A percentile compares a stretch with the other conserved stretches of the same genome.
Evolutionary conservation across 305 asterid genomes (phyloP).

Genomic region (Fraxinus latifolia): DNA sequence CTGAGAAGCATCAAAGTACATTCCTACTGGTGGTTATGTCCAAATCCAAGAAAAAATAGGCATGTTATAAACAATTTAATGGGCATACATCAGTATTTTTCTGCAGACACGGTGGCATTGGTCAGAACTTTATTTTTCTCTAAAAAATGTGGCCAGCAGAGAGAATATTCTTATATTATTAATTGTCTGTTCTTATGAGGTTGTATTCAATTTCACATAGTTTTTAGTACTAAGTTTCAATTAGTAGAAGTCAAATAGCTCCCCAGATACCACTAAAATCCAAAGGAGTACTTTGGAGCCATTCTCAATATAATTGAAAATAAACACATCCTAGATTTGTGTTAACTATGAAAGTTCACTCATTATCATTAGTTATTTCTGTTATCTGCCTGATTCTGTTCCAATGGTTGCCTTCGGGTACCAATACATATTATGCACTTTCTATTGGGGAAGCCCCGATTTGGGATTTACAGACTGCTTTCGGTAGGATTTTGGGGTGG

Average conservation of each 20-base stretch:
- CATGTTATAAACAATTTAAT: neutral
- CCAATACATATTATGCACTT: slow-evolving; percentile 17
- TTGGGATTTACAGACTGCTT: slow-evolving; percentile 34
- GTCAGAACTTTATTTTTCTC: neutral
- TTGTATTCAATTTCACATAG: neutral
- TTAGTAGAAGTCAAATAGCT: too few relatives aligned
- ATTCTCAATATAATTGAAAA: neutral
- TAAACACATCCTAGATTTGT: neutral
- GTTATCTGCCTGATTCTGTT: neutral
- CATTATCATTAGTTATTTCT: slow-evolving; percentile 10
- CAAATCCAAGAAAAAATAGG: neutral
- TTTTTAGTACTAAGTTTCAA: neutral
- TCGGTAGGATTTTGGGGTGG: slow-evolving; percentile 45
- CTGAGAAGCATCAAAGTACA: slow-evolving; percentile 25
- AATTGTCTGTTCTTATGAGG: neutral
- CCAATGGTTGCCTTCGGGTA: slow-evolving; percentile 1
- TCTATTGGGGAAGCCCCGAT: slow-evolving; percentile 38
- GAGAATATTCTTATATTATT: neutral
- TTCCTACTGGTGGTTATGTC: slow-evolving; percentile 40
- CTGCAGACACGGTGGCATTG: neutral
- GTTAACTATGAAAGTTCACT: slow-evolving; percentile 16
- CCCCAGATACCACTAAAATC: neutral
- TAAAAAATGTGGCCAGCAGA: neutral
- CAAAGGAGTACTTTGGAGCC: neutral
- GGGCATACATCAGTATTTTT: neutral